phyloP scores from a whole-genome alignment of 805 yeast genomes.

The Sugiyamaella smithiae region DNA sequence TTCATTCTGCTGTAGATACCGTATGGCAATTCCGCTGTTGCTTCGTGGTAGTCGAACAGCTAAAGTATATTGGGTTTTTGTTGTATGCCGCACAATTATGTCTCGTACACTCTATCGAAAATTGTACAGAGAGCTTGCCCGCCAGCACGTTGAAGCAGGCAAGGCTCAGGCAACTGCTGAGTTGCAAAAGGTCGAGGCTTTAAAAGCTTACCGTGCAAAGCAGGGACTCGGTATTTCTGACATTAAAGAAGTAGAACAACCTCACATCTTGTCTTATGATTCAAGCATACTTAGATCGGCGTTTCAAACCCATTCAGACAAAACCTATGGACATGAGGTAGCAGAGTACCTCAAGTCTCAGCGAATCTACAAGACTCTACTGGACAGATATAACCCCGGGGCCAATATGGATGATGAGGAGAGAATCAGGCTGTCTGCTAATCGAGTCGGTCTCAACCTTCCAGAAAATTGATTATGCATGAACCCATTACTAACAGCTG shows the following conservation, averaged over 20 bases:
- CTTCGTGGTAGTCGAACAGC: no score
- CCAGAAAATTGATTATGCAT: constrained; percentile 47
- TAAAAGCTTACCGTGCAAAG: constrained; percentile 11
- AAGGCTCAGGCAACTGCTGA: constrained; percentile 20
- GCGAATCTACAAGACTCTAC: constrained; percentile 68
- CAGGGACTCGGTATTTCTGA: constrained; percentile 1
- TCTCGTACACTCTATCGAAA: constrained; percentile 22
- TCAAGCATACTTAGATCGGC: constrained; percentile 20
- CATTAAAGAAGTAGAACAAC: neutral
- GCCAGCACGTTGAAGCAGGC: constrained; percentile 23
- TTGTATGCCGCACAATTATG: neutral
- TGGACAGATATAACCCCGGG: constrained; percentile 87
- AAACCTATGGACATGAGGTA: constrained; percentile 54
- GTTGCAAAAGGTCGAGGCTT: constrained; percentile 10
- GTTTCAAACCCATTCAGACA: constrained; percentile 19
- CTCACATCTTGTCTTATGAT: constrained; percentile 15
- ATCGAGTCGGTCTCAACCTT: constrained; percentile 78
- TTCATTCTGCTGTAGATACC: no score
- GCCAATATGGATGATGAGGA: constrained; percentile 73
- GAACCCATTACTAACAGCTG: neutral
- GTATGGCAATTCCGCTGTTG: no score
- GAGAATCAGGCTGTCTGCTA: constrained; percentile 74
- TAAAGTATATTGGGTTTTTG: no score
- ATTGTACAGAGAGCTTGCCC: constrained; percentile 28
- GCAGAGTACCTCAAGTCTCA: constrained; percentile 65